Evolutionary conservation across 768 basidiomycete species (phyloP), one percentile per base, ranked within the genome.

Genomic region (Cystofilobasidium bisporidii): DNA sequence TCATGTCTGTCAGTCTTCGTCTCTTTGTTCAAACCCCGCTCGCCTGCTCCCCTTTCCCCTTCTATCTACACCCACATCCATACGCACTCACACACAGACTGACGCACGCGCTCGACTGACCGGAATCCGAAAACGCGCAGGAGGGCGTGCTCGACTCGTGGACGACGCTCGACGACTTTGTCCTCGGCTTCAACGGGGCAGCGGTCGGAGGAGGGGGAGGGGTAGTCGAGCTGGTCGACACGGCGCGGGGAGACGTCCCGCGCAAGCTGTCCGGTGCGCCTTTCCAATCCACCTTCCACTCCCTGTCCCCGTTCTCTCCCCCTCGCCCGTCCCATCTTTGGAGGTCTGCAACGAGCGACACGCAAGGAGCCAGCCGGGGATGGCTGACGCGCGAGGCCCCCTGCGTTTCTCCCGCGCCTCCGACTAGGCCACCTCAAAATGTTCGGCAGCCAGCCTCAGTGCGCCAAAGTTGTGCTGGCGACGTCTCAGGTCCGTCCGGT

Each of bases 111-210:
- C n/a, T n/a, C n/a, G n/a, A n/a, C n/a, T n/a, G n/a, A n/a, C n/a
- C n/a, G n/a, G n/a, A n/a, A n/a, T n/a, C n/a, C n/a, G n/a, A n/a
- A n/a, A n/a, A n/a, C n/a, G n/a, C n/a, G 20, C 14, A 56, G 53
- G 53, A 56, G 53, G 30, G 30, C 53, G 53, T 56, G 18, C 6
- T 56, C 53, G 30, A 32, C 28, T 28, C 53, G 14, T 56, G 53
- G 53, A 56, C 53, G 30, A 56, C 53, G 12, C 53, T 56, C 17
- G 53, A 56, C 28, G 53, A 56, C 26, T 56, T 56, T 32, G 53
- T 56, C 18, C 53, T 56, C 30, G 53, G 53, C 53, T 56, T 56
- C 30, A 56, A 56, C 53, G 53, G 28, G 5, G 17, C 18, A 2
- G 11, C 28, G 28, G n/a, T 24, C 45, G n/a, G 45, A 4, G n/a